These are phyloP conservation scores for Lathyrus oleraceus DNA, from an alignment of 306 rosid genomes.

Conservation along the genomic window DNA sequence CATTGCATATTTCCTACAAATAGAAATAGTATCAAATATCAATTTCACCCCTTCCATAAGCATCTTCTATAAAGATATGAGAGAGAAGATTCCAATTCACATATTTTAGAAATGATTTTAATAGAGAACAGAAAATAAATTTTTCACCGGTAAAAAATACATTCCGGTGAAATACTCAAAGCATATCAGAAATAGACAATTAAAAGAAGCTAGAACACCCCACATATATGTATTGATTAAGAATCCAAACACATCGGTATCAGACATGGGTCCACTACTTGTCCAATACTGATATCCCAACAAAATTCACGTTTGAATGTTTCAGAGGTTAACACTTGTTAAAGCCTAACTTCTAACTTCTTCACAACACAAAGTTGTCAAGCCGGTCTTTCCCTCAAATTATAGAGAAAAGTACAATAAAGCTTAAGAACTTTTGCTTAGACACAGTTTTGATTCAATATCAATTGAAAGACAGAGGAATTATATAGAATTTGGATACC, in stretches of 20 bases:
- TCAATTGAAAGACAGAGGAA: not conserved
- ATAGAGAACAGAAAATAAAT: not conserved
- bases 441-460: not conserved
- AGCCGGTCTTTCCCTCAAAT: not conserved
- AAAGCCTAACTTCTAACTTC: not conserved
- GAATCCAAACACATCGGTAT: not conserved
- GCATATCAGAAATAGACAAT: not conserved
- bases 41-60: not conserved
- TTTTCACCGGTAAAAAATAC: not conserved
- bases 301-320: not conserved
- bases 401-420: not conserved
- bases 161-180: not conserved
- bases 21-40: not conserved
- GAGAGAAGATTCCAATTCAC: not conserved
- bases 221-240: not conserved
- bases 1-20: conserved; percentile 15
- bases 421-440: not conserved
- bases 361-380: not conserved
- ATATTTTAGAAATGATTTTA: not conserved
- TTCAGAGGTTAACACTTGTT: not conserved
- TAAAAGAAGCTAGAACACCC: not conserved
- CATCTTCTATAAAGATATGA: conserved; percentile 6
- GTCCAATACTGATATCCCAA: not conserved
- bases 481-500: not conserved
- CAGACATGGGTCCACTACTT: not conserved